Percentiles rank a stretch among this genome's conserved stretches.
These are phyloP conservation scores for Ramalina peruviana DNA, from an alignment of 495 filamentous ascomycete genomes.

Conservation along the genomic window DNA sequence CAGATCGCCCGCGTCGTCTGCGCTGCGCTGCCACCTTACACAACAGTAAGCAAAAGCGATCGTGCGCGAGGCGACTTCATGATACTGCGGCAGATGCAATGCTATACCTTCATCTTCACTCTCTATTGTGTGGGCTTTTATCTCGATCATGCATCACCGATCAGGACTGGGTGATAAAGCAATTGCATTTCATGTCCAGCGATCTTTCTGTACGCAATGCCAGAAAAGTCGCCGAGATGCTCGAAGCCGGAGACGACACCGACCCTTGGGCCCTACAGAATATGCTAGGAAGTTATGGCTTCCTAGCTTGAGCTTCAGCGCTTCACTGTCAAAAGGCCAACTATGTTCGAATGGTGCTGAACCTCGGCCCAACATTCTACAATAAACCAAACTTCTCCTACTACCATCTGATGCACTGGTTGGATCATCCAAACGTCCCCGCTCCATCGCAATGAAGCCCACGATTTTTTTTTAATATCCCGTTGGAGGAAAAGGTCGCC, in stretches of 20 bases:
- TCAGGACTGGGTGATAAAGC: conserved; percentile 18
- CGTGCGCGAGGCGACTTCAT: conserved; percentile 12
- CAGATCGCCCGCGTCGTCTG: background rate
- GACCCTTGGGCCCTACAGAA: conserved; percentile 22
- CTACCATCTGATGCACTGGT: no score
- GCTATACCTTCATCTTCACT: conserved; percentile 20
- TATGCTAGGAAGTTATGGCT: conserved; percentile 25
- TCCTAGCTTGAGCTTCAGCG: conserved; percentile 5
- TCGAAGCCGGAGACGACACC: conserved; percentile 7
- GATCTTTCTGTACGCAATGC: conserved; percentile 21
- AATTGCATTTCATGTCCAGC: conserved; percentile 15
- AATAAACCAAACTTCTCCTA: no score
- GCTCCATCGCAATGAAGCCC: no score
- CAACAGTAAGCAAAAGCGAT: background rate
- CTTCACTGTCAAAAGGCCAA: no score
- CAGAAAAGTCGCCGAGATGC: conserved; percentile 12
- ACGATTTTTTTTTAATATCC: no score
- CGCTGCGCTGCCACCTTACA: background rate
- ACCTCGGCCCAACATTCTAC: no score
- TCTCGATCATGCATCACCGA: background rate
- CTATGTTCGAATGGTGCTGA: no score
- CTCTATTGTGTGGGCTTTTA: conserved; percentile 18
- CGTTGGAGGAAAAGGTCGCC: no score
- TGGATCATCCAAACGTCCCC: no score
- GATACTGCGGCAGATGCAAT: conserved; percentile 20